phyloP scores from a whole-genome alignment of 2,329 filamentous ascomycete genomes.

The Simplicillium sp. region DNA sequence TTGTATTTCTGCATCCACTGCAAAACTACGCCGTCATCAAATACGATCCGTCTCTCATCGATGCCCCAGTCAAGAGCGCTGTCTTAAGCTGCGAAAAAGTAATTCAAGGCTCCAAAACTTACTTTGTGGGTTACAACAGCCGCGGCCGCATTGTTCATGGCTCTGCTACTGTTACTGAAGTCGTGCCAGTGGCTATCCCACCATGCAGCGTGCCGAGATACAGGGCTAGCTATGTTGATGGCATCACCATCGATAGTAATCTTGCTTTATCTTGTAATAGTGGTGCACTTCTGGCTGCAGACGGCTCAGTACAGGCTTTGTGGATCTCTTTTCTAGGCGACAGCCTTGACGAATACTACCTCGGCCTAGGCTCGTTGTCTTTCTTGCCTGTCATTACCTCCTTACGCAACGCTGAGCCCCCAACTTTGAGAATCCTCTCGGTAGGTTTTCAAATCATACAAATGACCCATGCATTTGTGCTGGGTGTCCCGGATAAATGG shows the following conservation, averaged over 20 bases:
- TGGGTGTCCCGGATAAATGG: slow-evolving; percentile 95
- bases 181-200: slow-evolving; percentile 92
- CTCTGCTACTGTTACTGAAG: slow-evolving; percentile 90
- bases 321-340: slow-evolving; percentile 97
- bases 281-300: slow-evolving; percentile 79
- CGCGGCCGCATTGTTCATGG: slow-evolving; percentile 89
- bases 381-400: slow-evolving; percentile 84
- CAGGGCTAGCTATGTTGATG: slow-evolving; percentile 88
- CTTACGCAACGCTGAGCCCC: slow-evolving; percentile 69
- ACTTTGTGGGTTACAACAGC: slow-evolving; percentile 97
- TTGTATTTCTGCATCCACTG: slow-evolving; percentile 89
- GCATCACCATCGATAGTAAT: slow-evolving; percentile 91
- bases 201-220: slow-evolving; percentile 86
- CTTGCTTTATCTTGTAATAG: slow-evolving; percentile 86
- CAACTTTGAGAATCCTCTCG: slow-evolving; percentile 83
- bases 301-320: slow-evolving; percentile 86
- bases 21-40: slow-evolving; percentile 95
- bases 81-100: slow-evolving; percentile 35
- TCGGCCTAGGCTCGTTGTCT: slow-evolving; percentile 87
- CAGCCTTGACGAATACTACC: slow-evolving; percentile 85
- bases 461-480: slow-evolving; percentile 92
- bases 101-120: slow-evolving; percentile 85
- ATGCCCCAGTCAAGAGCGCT: slow-evolving; percentile 85
- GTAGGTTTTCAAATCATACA: slow-evolving; percentile 92
- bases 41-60: slow-evolving; percentile 87